phyloP scores from a whole-genome alignment of 805 yeast genomes.

The Sugiyamaella lignohabitans region DNA sequence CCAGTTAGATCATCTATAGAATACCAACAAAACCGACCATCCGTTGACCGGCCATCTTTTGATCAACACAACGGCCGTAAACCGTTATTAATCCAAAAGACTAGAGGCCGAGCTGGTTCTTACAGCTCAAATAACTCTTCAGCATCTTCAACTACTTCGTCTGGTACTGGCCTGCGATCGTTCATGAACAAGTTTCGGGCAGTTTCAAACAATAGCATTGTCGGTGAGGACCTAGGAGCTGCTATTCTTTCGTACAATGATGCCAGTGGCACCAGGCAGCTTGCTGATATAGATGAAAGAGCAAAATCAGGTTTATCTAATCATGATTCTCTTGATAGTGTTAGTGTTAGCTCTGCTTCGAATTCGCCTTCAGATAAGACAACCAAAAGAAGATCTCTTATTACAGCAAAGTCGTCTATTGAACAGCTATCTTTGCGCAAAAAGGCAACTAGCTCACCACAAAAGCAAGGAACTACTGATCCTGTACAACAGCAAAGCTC shows the following conservation, averaged over 20 bases:
- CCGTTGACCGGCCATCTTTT: not conserved
- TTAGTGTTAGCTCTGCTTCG: no score
- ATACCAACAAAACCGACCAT: not conserved
- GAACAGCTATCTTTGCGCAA: conserved; percentile 14
- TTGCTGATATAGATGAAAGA: not conserved
- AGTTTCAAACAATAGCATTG: conserved; percentile 12
- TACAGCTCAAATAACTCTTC: no score
- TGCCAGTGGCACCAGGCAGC: no score
- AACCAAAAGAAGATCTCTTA: conserved; percentile 18
- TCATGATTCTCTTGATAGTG: no score
- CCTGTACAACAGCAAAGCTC: conserved; percentile 10
- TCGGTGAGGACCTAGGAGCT: conserved; percentile 17
- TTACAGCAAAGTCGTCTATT: conserved; percentile 21
- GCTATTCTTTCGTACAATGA: no score
- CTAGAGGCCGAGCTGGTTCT: no score
- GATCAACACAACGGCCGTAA: not conserved
- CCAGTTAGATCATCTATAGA: not conserved
- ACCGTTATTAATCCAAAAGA: conserved; percentile 9
- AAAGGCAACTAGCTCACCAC: conserved; percentile 9
- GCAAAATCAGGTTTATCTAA: no score
- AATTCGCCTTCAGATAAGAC: conserved; percentile 2
- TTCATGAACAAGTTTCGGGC: conserved; percentile 8
- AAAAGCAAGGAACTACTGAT: conserved; percentile 4
- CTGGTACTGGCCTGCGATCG: conserved; percentile 1
- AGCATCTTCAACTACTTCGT: no score